These are phyloP conservation scores for Aspergillus chevalieri DNA, from an alignment of 2,329 filamentous ascomycete species.

Conservation along the genomic window DNA sequence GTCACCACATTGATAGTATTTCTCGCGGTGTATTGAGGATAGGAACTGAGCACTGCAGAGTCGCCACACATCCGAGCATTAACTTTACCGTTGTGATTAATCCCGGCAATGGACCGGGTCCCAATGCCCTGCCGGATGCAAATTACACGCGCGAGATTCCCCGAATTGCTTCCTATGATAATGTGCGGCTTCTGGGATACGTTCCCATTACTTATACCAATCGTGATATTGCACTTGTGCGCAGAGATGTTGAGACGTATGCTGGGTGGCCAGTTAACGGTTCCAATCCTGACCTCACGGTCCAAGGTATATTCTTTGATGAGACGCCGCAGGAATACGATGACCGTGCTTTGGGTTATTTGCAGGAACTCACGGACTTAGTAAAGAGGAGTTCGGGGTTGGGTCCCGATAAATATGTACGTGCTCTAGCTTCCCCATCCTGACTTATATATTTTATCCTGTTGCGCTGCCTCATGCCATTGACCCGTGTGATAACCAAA, in stretches of 20 bases:
- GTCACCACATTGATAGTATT: conserved; percentile 13
- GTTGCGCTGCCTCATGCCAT: too few relatives aligned
- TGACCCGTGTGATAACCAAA: neutral
- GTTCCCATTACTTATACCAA: conserved; percentile 46
- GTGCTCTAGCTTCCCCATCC: conserved; percentile 3
- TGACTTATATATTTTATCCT: too few relatives aligned
- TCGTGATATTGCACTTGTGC: conserved; percentile 36
- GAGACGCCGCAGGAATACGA: conserved; percentile 40
- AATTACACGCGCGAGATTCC: conserved; percentile 40
- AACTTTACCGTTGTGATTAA: conserved; percentile 50
- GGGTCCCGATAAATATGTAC: conserved; percentile 33
- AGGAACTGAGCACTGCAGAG: conserved; percentile 27
- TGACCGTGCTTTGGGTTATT: conserved; percentile 24
- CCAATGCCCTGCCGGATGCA: conserved; percentile 35
- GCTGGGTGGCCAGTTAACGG: conserved; percentile 37
- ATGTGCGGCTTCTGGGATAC: conserved; percentile 47
- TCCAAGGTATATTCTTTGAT: conserved; percentile 47
- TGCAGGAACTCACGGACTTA: conserved; percentile 26
- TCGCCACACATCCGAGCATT: conserved; percentile 33
- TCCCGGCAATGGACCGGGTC: conserved; percentile 44
- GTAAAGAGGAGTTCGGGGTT: conserved; percentile 28
- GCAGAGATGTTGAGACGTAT: conserved; percentile 41
- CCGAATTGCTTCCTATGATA: conserved; percentile 37
- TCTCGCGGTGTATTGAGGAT: conserved; percentile 8
- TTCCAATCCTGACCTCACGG: conserved; percentile 31